Base-by-base conservation (phyloP, 257 asterid species). In the Plantago elongata region DNA sequence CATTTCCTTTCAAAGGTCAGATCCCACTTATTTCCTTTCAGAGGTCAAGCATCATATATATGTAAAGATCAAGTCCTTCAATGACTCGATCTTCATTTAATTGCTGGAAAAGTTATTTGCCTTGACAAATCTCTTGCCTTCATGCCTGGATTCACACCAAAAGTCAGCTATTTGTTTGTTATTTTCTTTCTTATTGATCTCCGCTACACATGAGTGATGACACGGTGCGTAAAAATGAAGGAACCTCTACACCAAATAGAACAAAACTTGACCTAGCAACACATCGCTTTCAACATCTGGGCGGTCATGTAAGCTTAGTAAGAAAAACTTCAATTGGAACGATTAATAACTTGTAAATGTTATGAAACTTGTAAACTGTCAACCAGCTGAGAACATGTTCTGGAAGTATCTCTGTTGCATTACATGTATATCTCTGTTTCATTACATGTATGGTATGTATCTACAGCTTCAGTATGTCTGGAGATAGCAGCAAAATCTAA, bases 391-490 rank as follows among this genome's bases (percentile, higher is more conserved):
- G 27, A 3, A 34, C 13, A 14, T 57, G 9, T 8, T 13, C 17
- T 38, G 13, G 9, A 57, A n/a, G 14, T 40, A 38, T 37, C 48
- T n/a, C 38, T 13, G 14, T n/a, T 40, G 3, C 18, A 57, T 5
- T 57, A 37, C 37, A 57, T 29, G n/a, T 27, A 38, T 38, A 38
- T 37, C 48, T n/a, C 38, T 13, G 14, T n/a, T 40, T 3, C 18
- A 57, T 5, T 57, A 37, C 37, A 57, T 29, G n/a, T 27, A 38
- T 38, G 16, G n/a, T 37, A 15, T 57, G 46, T 40, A 22, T 57
- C 16, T 8, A 37, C 34, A n/a, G 29, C 47, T 40, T 57, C 62
- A 57, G 47, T 29, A 57, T 57, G 50, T 34, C 27, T 57, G 62
- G 38, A 38, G 13, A 34, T 14, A 37, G 29, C 30, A 16, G 48